These are phyloP conservation scores for Suillus weaverae DNA, from an alignment of 768 basidiomycete genomes.

Conservation along the genomic window DNA sequence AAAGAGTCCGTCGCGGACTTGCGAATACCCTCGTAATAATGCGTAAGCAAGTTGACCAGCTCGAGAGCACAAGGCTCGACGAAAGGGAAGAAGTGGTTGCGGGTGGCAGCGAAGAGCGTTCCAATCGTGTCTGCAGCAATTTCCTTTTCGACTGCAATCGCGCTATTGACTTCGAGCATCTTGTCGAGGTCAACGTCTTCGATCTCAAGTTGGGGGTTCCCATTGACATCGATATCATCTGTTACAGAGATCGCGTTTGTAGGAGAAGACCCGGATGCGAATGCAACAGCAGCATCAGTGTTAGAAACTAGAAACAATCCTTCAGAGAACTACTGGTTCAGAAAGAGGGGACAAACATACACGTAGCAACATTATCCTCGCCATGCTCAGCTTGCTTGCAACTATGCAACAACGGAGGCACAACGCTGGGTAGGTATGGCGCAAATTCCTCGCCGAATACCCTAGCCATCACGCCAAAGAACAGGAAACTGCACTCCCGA, in stretches of 20 bases:
- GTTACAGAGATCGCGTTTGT: constrained; percentile 65
- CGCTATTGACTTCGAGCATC: constrained; percentile 89
- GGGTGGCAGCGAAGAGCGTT: constrained; percentile 81
- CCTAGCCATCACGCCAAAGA: constrained; percentile 98
- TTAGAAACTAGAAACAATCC: constrained; percentile 39
- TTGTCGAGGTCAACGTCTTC: constrained; percentile 86
- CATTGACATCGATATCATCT: constrained; percentile 54
- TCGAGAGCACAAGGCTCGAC: constrained; percentile 81
- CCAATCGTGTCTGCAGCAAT: constrained; percentile 97
- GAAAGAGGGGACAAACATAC: constrained; percentile 36
- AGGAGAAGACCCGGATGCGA: constrained; percentile 74
- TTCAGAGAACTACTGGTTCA: constrained; percentile 3
- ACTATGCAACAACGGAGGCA: constrained; percentile 81
- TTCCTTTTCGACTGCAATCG: constrained; percentile 98
- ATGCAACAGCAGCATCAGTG: constrained; percentile 56
- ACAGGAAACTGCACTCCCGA: constrained; percentile 94
- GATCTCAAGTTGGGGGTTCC: constrained; percentile 59
- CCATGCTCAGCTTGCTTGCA: constrained; percentile 83
- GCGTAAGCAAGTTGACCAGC: constrained; percentile 75
- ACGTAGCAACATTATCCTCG: constrained; percentile 46
- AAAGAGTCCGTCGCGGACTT: constrained; percentile 89
- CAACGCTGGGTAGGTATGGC: constrained; percentile 78
- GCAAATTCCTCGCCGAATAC: constrained; percentile 96
- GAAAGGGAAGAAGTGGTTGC: constrained; percentile 84
- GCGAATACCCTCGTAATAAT: constrained; percentile 97